A percentile compares a stretch with the other conserved stretches of the same genome.
phyloP scores from a whole-genome alignment of 2,329 filamentous ascomycete genomes.

The Botrytis elliptica region DNA sequence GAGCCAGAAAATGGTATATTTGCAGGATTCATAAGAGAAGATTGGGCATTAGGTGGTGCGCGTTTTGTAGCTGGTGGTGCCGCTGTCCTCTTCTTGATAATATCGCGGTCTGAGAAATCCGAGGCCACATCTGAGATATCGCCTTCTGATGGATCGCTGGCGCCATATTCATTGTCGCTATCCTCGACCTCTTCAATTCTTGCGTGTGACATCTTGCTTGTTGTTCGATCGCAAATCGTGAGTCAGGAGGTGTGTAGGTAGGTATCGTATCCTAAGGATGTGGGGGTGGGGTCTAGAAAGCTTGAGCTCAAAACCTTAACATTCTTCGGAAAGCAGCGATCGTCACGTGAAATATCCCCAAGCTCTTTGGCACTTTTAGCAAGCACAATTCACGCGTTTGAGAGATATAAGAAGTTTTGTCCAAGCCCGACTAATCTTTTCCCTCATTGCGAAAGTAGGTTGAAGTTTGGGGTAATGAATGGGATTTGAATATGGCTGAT shows the following conservation, averaged over 20 bases:
- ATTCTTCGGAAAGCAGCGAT: neutral
- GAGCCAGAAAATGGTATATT: constrained; percentile 43
- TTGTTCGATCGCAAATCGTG: constrained; percentile 11
- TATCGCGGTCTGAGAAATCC: constrained; percentile 52
- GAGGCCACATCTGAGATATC: constrained; percentile 67
- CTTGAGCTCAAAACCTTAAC: neutral
- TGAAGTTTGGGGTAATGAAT: neutral
- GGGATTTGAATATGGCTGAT: neutral
- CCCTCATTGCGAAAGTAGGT: neutral
- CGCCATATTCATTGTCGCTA: constrained; percentile 55
- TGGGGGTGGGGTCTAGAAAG: constrained; percentile 17
- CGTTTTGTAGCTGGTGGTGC: constrained; percentile 22
- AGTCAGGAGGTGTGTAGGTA: constrained; percentile 5
- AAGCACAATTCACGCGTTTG: constrained; percentile 19
- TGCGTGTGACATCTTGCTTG: constrained; percentile 70
- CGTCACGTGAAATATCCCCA: neutral
- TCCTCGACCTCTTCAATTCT: constrained; percentile 92
- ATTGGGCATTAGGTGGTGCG: constrained; percentile 39
- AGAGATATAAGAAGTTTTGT: constrained; percentile 20
- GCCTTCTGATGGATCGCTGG: constrained; percentile 76
- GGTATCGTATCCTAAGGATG: neutral
- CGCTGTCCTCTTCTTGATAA: constrained; percentile 32
- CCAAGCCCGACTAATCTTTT: constrained; percentile 14
- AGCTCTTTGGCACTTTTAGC: neutral
- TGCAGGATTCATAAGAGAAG: constrained; percentile 43